These are phyloP conservation scores for Aspergillus candidus DNA, from an alignment of 2,329 filamentous ascomycete species.

Conservation along the genomic window DNA sequence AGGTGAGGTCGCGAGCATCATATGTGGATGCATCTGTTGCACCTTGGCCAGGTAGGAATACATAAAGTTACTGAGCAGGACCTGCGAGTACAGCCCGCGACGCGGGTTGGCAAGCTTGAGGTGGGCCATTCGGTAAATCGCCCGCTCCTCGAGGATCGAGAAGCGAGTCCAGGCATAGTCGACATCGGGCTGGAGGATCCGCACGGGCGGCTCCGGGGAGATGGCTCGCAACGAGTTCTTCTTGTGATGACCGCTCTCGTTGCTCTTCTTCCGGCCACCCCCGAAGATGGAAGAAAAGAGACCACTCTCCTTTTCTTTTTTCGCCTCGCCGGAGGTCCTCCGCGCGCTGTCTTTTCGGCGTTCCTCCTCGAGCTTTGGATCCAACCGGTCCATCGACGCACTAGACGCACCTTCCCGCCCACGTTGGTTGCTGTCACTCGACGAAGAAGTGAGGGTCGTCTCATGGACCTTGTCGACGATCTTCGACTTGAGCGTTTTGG, in stretches of 20 bases:
- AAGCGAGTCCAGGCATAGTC: slow-evolving; percentile 97
- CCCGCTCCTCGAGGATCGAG: slow-evolving; percentile 87
- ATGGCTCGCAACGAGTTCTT: slow-evolving; percentile 67
- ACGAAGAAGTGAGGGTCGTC: slow-evolving; percentile 75
- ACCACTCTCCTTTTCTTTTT: slow-evolving; percentile 81
- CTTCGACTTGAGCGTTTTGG: slow-evolving; percentile 52
- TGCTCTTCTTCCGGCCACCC: slow-evolving; percentile 78
- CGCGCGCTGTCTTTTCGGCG: slow-evolving; percentile 74
- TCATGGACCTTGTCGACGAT: slow-evolving; percentile 57
- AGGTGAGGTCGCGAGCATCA: slow-evolving; percentile 76
- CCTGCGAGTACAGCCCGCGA: slow-evolving; percentile 85
- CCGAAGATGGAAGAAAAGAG: slow-evolving; percentile 94
- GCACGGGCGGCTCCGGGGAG: slow-evolving; percentile 73
- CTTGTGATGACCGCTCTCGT: slow-evolving; percentile 67
- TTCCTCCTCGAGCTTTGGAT: slow-evolving; percentile 60
- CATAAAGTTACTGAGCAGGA: slow-evolving; percentile 98
- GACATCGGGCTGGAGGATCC: slow-evolving; percentile 72
- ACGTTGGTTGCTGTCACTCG: slow-evolving; percentile 61
- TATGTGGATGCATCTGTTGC: slow-evolving; percentile 95
- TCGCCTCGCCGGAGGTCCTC: slow-evolving; percentile 60
- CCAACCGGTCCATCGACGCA: slow-evolving; percentile 74
- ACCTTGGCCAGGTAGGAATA: slow-evolving; percentile 98
- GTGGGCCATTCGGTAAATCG: slow-evolving; percentile 97
- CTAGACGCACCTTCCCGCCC: slow-evolving; percentile 74
- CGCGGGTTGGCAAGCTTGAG: slow-evolving; percentile 98